These are phyloP conservation scores for Chlamydomonas schloesseri DNA, from an alignment of 139 green algal species.

Conservation along the genomic window DNA sequence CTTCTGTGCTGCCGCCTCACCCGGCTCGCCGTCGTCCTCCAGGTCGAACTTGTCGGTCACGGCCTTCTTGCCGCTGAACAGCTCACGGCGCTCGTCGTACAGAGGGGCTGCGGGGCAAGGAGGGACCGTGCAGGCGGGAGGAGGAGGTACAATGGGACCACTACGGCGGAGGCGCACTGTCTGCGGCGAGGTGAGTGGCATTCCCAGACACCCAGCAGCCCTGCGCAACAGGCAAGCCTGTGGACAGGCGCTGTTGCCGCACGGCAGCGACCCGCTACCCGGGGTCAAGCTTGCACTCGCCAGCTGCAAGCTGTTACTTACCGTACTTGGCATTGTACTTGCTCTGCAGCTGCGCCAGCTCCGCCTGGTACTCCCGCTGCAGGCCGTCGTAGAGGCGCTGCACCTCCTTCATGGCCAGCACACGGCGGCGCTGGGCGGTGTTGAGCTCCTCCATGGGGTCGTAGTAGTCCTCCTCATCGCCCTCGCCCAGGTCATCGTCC, in stretches of 20 bases:
- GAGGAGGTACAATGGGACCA: too few relatives aligned
- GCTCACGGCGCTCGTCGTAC: slow-evolving; percentile 51
- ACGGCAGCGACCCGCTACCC: too few relatives aligned
- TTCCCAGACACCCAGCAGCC: too few relatives aligned
- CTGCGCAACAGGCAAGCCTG: too few relatives aligned
- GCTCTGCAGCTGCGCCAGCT: slow-evolving; percentile 66
- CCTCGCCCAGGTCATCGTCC: slow-evolving; percentile 9
- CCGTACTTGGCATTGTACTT: slow-evolving; percentile 62
- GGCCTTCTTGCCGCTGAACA: slow-evolving; percentile 47
- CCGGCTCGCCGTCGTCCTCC: slow-evolving; percentile 55
- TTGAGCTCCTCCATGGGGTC: slow-evolving; percentile 25
- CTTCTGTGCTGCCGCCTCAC: slow-evolving; percentile 5
- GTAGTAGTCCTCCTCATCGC: not conserved
- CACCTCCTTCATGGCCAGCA: slow-evolving; percentile 65
- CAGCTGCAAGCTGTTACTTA: too few relatives aligned
- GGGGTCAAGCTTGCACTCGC: too few relatives aligned
- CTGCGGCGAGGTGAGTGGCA: too few relatives aligned
- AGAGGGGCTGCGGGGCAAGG: slow-evolving; percentile 59
- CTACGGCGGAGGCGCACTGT: too few relatives aligned
- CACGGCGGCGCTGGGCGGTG: slow-evolving; percentile 40
- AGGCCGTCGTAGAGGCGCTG: slow-evolving; percentile 54
- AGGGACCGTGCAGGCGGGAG: too few relatives aligned
- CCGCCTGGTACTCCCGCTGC: slow-evolving; percentile 52
- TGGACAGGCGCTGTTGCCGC: too few relatives aligned
- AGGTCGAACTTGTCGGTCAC: slow-evolving; percentile 60